These are phyloP conservation scores for Epicoccum sorghinum DNA, from an alignment of 2,329 filamentous ascomycete genomes.

Conservation along the genomic window DNA sequence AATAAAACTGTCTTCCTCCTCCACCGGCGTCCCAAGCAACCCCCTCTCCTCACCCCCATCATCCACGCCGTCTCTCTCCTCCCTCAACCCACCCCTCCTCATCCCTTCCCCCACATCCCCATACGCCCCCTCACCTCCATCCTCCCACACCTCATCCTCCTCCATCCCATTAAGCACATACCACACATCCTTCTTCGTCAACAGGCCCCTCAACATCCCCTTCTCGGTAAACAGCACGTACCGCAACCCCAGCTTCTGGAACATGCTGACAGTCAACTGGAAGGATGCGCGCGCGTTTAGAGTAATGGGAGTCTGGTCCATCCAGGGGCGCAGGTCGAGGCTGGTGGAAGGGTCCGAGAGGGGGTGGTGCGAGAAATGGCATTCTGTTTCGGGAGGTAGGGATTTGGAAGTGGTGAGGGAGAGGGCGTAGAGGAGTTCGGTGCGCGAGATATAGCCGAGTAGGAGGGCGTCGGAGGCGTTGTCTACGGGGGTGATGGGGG, in stretches of 20 bases:
- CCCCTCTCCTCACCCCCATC: conserved; percentile 47
- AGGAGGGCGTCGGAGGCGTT: conserved; percentile 67
- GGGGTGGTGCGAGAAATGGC: conserved; percentile 83
- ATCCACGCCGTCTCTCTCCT: conserved; percentile 39
- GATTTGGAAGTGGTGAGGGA: conserved; percentile 65
- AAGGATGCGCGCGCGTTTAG: conserved; percentile 77
- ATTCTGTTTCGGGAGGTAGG: conserved; percentile 73
- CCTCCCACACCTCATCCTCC: conserved; percentile 37
- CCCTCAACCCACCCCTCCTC: conserved; percentile 41
- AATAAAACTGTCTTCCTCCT: conserved; percentile 31
- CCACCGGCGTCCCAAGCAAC: conserved; percentile 38
- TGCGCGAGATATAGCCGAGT: conserved; percentile 91
- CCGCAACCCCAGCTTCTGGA: conserved; percentile 89
- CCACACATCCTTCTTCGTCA: conserved; percentile 99
- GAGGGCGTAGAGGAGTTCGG: conserved; percentile 84
- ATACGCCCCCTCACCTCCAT: conserved; percentile 50
- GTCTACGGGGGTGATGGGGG: not conserved
- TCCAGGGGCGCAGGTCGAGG: conserved; percentile 92
- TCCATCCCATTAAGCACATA: conserved; percentile 75
- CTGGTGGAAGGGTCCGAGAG: conserved; percentile 74
- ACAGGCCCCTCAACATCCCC: conserved; percentile 79
- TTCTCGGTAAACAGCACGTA: conserved; percentile 88
- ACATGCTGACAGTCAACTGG: conserved; percentile 87
- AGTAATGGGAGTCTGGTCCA: conserved; percentile 97
- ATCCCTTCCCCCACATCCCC: conserved; percentile 44